These are phyloP conservation scores for Cryphonectria parasitica DNA, from an alignment of 2,329 filamentous ascomycete species.

Conservation along the genomic window DNA sequence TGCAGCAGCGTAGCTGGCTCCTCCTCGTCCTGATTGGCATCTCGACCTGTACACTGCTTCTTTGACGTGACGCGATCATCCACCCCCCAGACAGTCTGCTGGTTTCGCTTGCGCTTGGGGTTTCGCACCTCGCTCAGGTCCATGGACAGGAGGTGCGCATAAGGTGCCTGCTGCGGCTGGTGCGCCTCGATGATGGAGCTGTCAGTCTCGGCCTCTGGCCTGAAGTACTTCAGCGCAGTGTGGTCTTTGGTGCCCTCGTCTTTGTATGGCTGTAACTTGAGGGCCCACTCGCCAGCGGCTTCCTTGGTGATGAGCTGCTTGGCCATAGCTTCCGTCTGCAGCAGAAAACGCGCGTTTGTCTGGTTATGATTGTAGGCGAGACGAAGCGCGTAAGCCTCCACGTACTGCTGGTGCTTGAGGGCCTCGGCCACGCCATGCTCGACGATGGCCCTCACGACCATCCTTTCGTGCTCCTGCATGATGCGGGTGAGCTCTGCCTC, in stretches of 20 bases:
- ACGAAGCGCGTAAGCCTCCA: slow-evolving; percentile 65
- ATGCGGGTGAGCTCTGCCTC: slow-evolving; percentile 24
- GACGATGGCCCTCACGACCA: slow-evolving; percentile 56
- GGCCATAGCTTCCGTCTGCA: slow-evolving; percentile 62
- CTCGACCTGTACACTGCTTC: neutral
- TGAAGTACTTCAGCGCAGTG: slow-evolving; percentile 58
- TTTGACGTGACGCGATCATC: neutral
- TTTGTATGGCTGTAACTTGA: slow-evolving; percentile 58
- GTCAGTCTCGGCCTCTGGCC: slow-evolving; percentile 50
- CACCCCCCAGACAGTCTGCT: slow-evolving; percentile 1
- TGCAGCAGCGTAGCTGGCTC: neutral
- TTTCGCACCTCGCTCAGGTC: slow-evolving; percentile 36
- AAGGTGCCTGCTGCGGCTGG: slow-evolving; percentile 54
- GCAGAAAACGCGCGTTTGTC: slow-evolving; percentile 54
- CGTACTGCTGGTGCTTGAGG: slow-evolving; percentile 59
- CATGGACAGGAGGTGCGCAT: slow-evolving; percentile 50
- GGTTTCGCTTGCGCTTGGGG: slow-evolving; percentile 14
- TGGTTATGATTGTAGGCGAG: slow-evolving; percentile 63
- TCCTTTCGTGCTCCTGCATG: slow-evolving; percentile 36
- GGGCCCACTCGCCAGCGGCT: slow-evolving; percentile 55
- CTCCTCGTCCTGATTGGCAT: neutral
- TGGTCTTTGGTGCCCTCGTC: slow-evolving; percentile 59
- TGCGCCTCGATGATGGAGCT: slow-evolving; percentile 44
- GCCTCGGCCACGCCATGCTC: slow-evolving; percentile 63
- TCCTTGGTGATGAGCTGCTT: slow-evolving; percentile 58